Percentiles rank a stretch among this genome's conserved stretches.
phyloP scores from a whole-genome alignment of 371 early-diverging fungal genomes.

The Blakeslea trispora region DNA sequence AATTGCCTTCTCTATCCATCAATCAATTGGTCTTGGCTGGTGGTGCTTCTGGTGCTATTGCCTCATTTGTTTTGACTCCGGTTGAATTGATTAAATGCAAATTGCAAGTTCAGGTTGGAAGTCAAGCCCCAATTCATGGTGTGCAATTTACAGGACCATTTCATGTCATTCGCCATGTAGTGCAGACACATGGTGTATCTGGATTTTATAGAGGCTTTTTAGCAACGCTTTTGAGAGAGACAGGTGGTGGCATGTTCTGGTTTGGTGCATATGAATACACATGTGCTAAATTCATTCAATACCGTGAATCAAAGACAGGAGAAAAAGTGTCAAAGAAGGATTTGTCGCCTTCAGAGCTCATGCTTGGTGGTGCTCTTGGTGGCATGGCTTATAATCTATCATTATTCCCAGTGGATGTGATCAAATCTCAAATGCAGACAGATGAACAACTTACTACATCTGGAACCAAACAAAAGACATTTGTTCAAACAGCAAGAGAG shows the following conservation, averaged over 20 bases:
- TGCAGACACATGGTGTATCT: constrained; percentile 68
- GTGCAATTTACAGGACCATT: constrained; percentile 67
- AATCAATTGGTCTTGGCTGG: constrained; percentile 82
- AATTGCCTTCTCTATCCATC: constrained; percentile 45
- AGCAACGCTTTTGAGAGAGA: constrained; percentile 87
- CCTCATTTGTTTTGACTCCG: constrained; percentile 90
- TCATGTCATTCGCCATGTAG: constrained; percentile 69
- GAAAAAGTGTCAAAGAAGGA: constrained; percentile 55
- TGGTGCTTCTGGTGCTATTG: constrained; percentile 82
- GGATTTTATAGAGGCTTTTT: constrained; percentile 91
- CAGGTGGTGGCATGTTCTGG: constrained; percentile 94
- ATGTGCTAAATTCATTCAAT: constrained; percentile 61
- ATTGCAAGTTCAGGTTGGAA: constrained; percentile 82
- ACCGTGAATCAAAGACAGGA: constrained; percentile 27
- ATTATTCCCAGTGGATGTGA: constrained; percentile 93
- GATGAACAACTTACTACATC: constrained; percentile 57
- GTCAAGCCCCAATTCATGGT: constrained; percentile 20
- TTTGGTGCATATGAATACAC: constrained; percentile 92
- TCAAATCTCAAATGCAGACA: constrained; percentile 94
- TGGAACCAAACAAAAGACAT: constrained; percentile 30
- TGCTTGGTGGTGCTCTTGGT: constrained; percentile 89
- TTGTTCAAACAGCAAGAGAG: constrained; percentile 62
- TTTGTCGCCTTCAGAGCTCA: constrained; percentile 66
- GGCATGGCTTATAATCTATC: constrained; percentile 91
- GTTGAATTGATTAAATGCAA: constrained; percentile 96